Evolutionary conservation across 2,329 filamentous ascomycete genomes (phyloP), one percentile per base, ranked within the genome.

Genomic region (Eutypa lata): DNA sequence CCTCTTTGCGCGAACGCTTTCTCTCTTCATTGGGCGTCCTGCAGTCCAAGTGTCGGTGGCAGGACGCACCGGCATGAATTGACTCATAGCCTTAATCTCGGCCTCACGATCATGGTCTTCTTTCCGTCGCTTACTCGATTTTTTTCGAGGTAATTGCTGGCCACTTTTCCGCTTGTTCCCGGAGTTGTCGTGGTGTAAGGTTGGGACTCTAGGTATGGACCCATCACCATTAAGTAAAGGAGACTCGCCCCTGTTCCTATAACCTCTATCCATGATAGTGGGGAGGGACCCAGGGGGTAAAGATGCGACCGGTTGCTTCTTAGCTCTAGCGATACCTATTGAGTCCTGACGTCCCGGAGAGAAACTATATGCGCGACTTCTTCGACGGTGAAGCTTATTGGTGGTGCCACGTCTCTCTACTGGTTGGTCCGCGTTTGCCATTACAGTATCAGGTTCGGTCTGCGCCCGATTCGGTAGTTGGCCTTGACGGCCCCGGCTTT

Each of bases 51-150:
- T 75, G 55, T 86, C 80, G 47, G 80, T 79, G 11, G 80, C 79
- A 6, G 86, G 78, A 49, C 89, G 82, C 50, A 85, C 74, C 6
- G 89, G 85, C 60, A 87, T 81, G 55, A 80, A 81, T 40, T 84
- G 82, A 65, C 84, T 89, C 88, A 97, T 90, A 50, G 90, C 86
- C 66, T 87, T 89, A 65, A 97, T 91, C 71, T 96, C 91, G 57
- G 90, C 90, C 71, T 96, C 92, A 53, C 93, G 82, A 53, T 88
- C 80, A 66, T 84, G 83, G 57, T 95, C 89, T 57, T 88, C 80
- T 61, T 87, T 86, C 63, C 87, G 86, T 62, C 87, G 83, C 72
- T 90, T 95, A 75, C 84, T 91, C 40, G 88, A 88, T 65, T 85
- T 90, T 56, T 87, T 86, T 54, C 86, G 82, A 49, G 82, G 72